Base-by-base conservation (phyloP, 495 filamentous ascomycete species). In the Aspergillus baeticus region DNA sequence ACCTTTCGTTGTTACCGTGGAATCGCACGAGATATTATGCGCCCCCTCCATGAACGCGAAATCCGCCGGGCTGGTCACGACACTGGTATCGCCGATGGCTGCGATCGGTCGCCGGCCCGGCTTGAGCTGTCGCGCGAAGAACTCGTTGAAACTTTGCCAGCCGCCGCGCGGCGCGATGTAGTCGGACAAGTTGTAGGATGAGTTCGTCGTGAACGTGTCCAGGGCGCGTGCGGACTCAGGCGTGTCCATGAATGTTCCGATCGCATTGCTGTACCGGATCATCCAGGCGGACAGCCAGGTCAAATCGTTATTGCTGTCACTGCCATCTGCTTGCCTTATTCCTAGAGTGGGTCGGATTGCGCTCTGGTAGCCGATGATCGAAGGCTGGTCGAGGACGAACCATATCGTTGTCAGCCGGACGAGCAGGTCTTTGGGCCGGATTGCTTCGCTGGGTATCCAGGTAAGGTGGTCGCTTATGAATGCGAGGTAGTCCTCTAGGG, bases 381-480 rank as follows among this genome's bases (percentile, higher is more conserved):
- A 45, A 2, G 56, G 49, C 29, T 59, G 56, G 49, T 54, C 38
- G 50, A 59, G 48, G 3, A 59, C 33, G 17, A 45, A 54, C 48
- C 50, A 54, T 13, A 54, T 47, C 13, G 44, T 44, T 18, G n/a
- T 13, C 11, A 42, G 4, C 14, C 34, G 45, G 11, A 17, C 23
- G 8, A 57, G 55, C 10, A 51, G 20, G 7, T 57, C 55, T 26
- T 51, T 44, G 1, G 38, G 22, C 17, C 17, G 20, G 0, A 33
- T 31, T 1, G 22, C 18, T 11, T 49, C 55, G 3, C 36, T 43
- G 5, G 55, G 55, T 5, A 57, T 22, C 55, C 55, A 57, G 45
- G 18, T 17, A 10, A 57, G 36, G 10, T 35, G 55, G 5, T 22
- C 15, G 23, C 51, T 18, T 5, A 44, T 13, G 36, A 36, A 44